These are phyloP conservation scores for Diplosphaera chodatii DNA, from an alignment of 139 green algal species.

Conservation along the genomic window DNA sequence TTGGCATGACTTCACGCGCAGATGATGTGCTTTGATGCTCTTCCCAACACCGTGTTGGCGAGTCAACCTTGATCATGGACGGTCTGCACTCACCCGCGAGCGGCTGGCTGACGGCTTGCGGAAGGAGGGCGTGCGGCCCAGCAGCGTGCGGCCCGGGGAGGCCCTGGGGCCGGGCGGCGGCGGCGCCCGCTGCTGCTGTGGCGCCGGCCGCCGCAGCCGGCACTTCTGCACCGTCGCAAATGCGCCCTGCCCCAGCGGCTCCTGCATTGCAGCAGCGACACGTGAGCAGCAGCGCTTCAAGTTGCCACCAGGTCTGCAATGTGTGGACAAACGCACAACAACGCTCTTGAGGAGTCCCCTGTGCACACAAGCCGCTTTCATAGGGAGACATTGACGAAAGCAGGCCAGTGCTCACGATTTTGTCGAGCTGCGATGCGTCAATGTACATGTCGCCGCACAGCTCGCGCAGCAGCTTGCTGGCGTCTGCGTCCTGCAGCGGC, in stretches of 20 bases:
- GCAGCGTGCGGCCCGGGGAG: background rate
- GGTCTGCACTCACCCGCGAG: constrained; percentile 6
- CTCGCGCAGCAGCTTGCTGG: constrained; percentile 31
- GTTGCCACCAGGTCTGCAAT: too few relatives aligned
- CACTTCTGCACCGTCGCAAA: constrained; percentile 47
- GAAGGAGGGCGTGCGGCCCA: background rate
- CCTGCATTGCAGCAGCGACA: constrained; percentile 5
- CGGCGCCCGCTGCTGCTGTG: background rate
- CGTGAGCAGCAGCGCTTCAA: too few relatives aligned
- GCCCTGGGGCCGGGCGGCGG: too few relatives aligned
- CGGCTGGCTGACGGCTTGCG: background rate
- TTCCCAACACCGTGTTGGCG: too few relatives aligned
- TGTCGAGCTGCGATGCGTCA: constrained; percentile 3
- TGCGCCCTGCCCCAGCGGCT: constrained; percentile 41
- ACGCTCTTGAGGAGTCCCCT: too few relatives aligned
- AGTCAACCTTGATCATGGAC: too few relatives aligned
- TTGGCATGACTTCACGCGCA: too few relatives aligned
- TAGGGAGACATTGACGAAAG: too few relatives aligned
- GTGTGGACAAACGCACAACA: too few relatives aligned
- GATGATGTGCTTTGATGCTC: too few relatives aligned
- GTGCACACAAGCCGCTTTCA: too few relatives aligned
- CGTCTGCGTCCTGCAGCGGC: background rate
- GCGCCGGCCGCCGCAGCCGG: background rate
- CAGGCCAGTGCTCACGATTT: background rate
- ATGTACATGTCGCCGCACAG: constrained; percentile 46